Evolutionary conservation across 192 early-diverging fungal species (phyloP).

Genomic region (Mortierella claussenii): DNA sequence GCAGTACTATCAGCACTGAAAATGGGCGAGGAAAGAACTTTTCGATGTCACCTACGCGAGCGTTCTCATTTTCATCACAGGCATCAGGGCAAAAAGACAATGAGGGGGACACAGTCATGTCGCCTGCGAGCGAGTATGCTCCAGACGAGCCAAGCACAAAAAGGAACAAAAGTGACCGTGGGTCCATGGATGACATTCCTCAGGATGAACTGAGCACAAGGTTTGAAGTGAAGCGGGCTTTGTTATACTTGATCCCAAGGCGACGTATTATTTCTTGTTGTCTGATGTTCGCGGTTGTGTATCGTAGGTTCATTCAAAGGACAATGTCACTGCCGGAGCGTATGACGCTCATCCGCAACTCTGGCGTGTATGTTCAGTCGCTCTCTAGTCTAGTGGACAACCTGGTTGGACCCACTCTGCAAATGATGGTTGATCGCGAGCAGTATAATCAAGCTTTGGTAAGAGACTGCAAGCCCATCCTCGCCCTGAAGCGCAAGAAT

Average conservation of each 20-base stretch:
- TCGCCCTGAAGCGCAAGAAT: too few relatives aligned
- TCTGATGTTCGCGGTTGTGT: neutral
- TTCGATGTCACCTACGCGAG: constrained; percentile 19
- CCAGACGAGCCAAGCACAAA: neutral
- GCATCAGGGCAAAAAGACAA: constrained; percentile 24
- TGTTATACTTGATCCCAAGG: neutral
- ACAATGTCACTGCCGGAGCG: constrained; percentile 42
- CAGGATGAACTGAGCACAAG: constrained; percentile 34
- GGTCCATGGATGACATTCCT: constrained; percentile 40
- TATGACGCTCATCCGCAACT: constrained; percentile 57
- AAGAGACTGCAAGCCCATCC: neutral
- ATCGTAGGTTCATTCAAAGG: neutral
- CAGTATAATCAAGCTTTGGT: constrained; percentile 49
- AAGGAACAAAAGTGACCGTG: constrained; percentile 17
- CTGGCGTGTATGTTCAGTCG: constrained; percentile 58
- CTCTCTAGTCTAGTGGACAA: constrained; percentile 56
- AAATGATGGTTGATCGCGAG: constrained; percentile 46
- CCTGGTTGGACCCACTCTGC: constrained; percentile 52
- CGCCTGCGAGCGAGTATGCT: neutral
- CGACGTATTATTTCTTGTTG: neutral
- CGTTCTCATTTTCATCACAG: constrained; percentile 21
- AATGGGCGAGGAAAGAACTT: constrained; percentile 13
- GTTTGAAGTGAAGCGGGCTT: neutral
- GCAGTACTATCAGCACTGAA: neutral
- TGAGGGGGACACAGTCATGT: constrained; percentile 43